Evolutionary conservation across 345 rosid species (phyloP).

Genomic region (Citrus mangshanensis): DNA sequence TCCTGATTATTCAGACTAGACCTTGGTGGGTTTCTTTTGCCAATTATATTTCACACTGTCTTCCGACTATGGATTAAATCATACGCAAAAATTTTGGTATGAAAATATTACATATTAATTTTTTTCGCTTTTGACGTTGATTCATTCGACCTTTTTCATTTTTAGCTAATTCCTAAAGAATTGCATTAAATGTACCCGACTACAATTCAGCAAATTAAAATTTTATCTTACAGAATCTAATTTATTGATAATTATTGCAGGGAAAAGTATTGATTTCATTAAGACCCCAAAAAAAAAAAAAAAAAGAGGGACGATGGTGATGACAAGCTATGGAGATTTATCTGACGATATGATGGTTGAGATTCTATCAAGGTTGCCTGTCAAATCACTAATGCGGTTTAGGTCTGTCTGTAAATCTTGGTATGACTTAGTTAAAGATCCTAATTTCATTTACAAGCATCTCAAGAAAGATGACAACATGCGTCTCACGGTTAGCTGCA

Average conservation of each 20-base stretch:
- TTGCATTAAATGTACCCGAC: no score
- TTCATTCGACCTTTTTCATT: no score
- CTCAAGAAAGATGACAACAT: neutral
- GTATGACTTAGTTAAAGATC: neutral
- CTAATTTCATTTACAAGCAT: neutral
- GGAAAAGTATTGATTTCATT: neutral
- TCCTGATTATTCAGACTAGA: neutral
- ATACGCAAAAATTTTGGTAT: no score
- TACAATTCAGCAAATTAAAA: neutral
- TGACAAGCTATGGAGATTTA: neutral
- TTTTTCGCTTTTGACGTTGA: no score
- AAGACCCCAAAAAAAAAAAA: neutral
- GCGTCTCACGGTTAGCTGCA: neutral
- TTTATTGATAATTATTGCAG: neutral
- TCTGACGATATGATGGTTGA: neutral
- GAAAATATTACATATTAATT: no score
- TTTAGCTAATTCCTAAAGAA: no score
- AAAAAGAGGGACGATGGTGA: neutral
- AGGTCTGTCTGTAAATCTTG: no score
- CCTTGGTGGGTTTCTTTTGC: neutral
- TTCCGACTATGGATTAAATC: no score
- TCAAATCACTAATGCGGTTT: no score
- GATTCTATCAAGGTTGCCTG: neutral
- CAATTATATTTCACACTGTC: neutral
- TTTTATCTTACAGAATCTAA: neutral